Conservation (phyloP, 2,329 filamentous ascomycete genomes). For the Microdochium nivale region DNA sequence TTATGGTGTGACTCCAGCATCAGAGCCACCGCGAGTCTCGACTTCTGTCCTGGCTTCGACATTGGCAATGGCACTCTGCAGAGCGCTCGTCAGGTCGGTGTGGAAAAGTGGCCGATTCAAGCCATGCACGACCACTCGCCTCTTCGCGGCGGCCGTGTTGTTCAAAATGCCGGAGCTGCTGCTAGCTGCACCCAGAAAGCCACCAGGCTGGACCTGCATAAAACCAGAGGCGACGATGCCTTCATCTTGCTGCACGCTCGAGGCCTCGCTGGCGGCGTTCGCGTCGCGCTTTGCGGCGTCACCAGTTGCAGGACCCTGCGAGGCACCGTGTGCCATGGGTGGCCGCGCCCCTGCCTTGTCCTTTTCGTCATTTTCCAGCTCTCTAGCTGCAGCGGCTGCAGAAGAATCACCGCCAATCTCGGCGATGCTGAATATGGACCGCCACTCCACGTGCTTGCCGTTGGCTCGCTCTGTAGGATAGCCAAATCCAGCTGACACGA, state of each 20-base stretch:
- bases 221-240: not conserved
- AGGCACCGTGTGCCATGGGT: constrained; percentile 2
- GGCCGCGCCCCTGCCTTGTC: constrained; percentile 4
- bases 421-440: constrained; percentile 89
- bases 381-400: constrained; percentile 58
- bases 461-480: constrained; percentile 54
- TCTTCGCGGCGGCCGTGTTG: constrained; percentile 34
- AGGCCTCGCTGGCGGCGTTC: constrained; percentile 11
- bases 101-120: constrained; percentile 89
- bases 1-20: constrained; percentile 9
- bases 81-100: constrained; percentile 78
- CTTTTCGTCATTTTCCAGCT: constrained; percentile 52
- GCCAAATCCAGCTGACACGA: constrained; percentile 82
- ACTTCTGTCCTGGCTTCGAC: constrained; percentile 46
- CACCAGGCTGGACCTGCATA: constrained; percentile 28
- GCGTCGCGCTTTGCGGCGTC: constrained; percentile 3
- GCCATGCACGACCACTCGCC: constrained; percentile 66
- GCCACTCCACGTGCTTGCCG: constrained; percentile 62
- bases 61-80: constrained; percentile 81
- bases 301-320: constrained; percentile 4
- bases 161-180: not conserved
- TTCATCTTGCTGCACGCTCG: constrained; percentile 11
- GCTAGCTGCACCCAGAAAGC: not conserved
- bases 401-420: constrained; percentile 68
- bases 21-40: constrained; percentile 15